Conservation (phyloP, 1,139 yeast genomes). For the Blastobotrys proliferans region DNA sequence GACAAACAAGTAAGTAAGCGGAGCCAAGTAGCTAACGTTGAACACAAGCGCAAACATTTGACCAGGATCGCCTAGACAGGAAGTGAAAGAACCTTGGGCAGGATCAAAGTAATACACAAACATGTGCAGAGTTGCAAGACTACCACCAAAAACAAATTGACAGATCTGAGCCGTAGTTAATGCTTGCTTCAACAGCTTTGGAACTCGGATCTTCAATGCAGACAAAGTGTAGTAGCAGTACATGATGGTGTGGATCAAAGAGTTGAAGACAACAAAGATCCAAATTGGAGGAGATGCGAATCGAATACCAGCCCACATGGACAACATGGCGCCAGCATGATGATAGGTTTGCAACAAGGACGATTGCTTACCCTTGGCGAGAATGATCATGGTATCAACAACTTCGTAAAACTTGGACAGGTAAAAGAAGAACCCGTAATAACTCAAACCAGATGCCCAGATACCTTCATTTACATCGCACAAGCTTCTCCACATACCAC, state of each 20-base stretch:
- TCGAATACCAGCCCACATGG: constrained; percentile 79
- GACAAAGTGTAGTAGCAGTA: constrained; percentile 66
- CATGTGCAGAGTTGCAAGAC: constrained; percentile 59
- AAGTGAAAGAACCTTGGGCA: constrained; percentile 41
- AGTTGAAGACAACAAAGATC: constrained; percentile 77
- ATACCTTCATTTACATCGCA: constrained; percentile 62
- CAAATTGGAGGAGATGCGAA: constrained; percentile 73
- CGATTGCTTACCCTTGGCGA: constrained; percentile 66
- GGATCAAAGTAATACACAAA: constrained; percentile 59
- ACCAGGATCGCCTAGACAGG: constrained; percentile 58
- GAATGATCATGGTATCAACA: constrained; percentile 62
- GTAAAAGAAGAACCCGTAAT: constrained; percentile 66
- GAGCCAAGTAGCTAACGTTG: constrained; percentile 64
- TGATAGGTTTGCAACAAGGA: constrained; percentile 70
- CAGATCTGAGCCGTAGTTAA: constrained; percentile 67
- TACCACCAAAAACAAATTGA: constrained; percentile 69
- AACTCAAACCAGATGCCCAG: constrained; percentile 52
- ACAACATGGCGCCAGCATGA: constrained; percentile 79
- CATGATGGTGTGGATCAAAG: constrained; percentile 74
- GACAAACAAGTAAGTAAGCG: constrained; percentile 65
- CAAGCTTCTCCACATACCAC: constrained; percentile 53
- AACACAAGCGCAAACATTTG: constrained; percentile 61
- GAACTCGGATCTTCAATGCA: constrained; percentile 58
- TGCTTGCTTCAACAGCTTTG: constrained; percentile 52
- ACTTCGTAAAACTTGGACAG: constrained; percentile 72